Conservation (phyloP, 192 early-diverging fungal genomes). For the Rhizoclosmatium sp. region DNA sequence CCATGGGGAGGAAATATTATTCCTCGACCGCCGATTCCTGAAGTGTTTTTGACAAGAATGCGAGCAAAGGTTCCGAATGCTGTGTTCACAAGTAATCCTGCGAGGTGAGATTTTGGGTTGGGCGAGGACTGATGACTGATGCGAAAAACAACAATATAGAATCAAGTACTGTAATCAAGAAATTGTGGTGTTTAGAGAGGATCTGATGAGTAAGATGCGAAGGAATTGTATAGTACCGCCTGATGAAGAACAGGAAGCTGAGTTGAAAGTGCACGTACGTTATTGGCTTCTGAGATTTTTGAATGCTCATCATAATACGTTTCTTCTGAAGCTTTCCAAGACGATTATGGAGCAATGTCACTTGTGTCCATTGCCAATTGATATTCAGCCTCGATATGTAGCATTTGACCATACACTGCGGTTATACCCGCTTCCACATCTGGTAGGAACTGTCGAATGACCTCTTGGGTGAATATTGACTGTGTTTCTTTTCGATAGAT, state of each 20-base stretch:
- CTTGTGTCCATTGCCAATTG: conserved; percentile 80
- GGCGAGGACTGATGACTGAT: no score
- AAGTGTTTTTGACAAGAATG: conserved; percentile 71
- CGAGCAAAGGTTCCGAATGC: conserved; percentile 63
- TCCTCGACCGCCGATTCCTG: conserved; percentile 79
- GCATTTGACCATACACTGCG: conserved; percentile 83
- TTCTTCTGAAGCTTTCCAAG: conserved; percentile 67
- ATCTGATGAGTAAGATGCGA: conserved; percentile 76
- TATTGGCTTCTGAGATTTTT: not conserved
- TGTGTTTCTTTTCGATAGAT: conserved; percentile 52
- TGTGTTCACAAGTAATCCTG: conserved; percentile 84
- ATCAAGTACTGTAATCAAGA: conserved; percentile 93
- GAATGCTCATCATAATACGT: not conserved
- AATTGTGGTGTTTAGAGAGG: conserved; percentile 89
- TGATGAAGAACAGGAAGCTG: conserved; percentile 42
- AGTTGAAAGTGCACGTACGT: conserved; percentile 42
- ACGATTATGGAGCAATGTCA: conserved; percentile 88
- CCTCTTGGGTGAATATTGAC: not conserved
- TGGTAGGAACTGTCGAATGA: conserved; percentile 57
- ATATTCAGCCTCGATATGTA: conserved; percentile 81
- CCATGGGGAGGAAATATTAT: conserved; percentile 77
- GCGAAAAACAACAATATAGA: conserved; percentile 39
- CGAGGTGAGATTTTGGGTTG: conserved; percentile 54
- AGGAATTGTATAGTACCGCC: conserved; percentile 79
- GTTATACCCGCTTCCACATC: conserved; percentile 87